phyloP scores from a whole-genome alignment of 768 basidiomycete genomes.

The Tylopilus balloui region DNA sequence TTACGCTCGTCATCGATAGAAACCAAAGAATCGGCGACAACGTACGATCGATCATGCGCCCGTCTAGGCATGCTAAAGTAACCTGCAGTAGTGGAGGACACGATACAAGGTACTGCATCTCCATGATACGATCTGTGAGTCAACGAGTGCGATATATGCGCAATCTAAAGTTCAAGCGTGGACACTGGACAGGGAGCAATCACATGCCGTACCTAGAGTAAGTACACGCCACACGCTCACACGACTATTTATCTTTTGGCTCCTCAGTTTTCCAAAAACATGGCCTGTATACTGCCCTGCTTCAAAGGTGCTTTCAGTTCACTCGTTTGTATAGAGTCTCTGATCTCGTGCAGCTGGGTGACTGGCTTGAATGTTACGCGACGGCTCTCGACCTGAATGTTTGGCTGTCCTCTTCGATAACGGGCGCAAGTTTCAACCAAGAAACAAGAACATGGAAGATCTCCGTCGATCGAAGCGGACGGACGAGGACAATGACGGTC shows the following conservation, averaged over 20 bases:
- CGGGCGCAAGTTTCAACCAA: conserved; percentile 32
- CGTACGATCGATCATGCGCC: conserved; percentile 7
- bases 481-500: conserved; percentile 32
- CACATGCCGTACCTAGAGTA: conserved; percentile 54
- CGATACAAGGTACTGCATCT: conserved; percentile 54
- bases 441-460: conserved; percentile 41
- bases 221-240: conserved; percentile 15
- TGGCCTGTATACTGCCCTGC: conserved; percentile 52
- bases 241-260: neutral
- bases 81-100: conserved; percentile 41
- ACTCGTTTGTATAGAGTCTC: neutral
- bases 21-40: conserved; percentile 48
- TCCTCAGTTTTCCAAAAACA: conserved; percentile 45
- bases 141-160: conserved; percentile 1
- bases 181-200: conserved; percentile 40
- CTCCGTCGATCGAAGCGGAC: conserved; percentile 30
- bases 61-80: neutral
- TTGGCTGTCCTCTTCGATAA: conserved; percentile 48
- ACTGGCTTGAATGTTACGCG: conserved; percentile 62
- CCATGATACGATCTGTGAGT: conserved; percentile 49
- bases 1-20: conserved; percentile 51
- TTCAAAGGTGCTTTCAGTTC: conserved; percentile 36
- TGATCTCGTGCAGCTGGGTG: conserved; percentile 40
- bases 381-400: conserved; percentile 55
- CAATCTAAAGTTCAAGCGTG: neutral